phyloP scores from a whole-genome alignment of 2,329 filamentous ascomycete genomes.

The Aplosporella prunicola region DNA sequence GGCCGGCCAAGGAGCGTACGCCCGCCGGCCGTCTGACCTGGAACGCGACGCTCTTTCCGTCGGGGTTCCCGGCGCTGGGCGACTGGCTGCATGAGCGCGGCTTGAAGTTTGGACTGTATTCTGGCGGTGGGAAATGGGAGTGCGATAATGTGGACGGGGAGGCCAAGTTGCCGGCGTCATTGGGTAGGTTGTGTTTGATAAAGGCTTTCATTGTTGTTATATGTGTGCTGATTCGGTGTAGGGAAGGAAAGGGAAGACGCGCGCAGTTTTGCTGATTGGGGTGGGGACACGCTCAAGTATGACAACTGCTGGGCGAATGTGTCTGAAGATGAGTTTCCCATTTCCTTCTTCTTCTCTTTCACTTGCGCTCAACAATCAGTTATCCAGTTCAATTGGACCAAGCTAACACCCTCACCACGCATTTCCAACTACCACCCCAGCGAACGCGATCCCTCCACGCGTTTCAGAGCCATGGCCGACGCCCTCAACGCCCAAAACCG shows the following conservation, averaged over 20 bases:
- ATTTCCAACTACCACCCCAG: background rate
- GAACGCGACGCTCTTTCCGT: slow-evolving; percentile 43
- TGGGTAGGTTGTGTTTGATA: slow-evolving; percentile 35
- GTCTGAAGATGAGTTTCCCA: slow-evolving; percentile 13
- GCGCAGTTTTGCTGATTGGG: slow-evolving; percentile 19
- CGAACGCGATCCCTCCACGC: slow-evolving; percentile 3
- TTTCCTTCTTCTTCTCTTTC: background rate
- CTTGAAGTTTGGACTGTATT: slow-evolving; percentile 47
- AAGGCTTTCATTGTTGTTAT: slow-evolving; percentile 32
- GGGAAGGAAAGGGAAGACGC: slow-evolving; percentile 18
- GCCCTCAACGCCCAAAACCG: slow-evolving; percentile 16
- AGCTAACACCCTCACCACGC: background rate
- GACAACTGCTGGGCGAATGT: slow-evolving; percentile 40
- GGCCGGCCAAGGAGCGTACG: slow-evolving; percentile 36
- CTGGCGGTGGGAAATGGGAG: slow-evolving; percentile 25
- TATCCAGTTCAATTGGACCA: background rate
- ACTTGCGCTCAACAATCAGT: background rate
- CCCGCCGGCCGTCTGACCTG: slow-evolving; percentile 40
- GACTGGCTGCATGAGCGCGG: slow-evolving; percentile 42
- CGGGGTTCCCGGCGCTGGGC: slow-evolving; percentile 40
- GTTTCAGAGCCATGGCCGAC: slow-evolving; percentile 13
- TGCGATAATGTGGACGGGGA: slow-evolving; percentile 24
- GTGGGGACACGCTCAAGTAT: slow-evolving; percentile 39
- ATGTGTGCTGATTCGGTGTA: background rate
- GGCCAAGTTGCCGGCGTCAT: slow-evolving; percentile 37